Percentiles rank a stretch among this genome's conserved stretches.
phyloP scores from a whole-genome alignment of 495 filamentous ascomycete genomes.

The Penicillium canariense region DNA sequence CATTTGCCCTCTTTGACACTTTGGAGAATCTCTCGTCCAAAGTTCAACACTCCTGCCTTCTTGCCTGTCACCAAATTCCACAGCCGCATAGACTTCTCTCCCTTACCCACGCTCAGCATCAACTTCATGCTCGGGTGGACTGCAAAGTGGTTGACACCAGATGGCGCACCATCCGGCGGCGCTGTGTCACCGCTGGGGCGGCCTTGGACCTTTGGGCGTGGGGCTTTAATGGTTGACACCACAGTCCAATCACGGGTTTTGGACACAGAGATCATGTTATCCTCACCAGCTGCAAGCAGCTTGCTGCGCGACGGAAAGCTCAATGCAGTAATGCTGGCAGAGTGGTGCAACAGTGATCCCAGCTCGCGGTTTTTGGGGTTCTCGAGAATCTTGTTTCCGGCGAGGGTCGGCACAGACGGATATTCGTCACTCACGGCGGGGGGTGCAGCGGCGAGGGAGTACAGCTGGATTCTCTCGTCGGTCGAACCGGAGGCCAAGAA shows the following conservation, averaged over 20 bases:
- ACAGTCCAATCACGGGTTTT: slow-evolving; percentile 86
- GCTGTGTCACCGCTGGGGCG: slow-evolving; percentile 90
- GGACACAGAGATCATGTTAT: slow-evolving; percentile 83
- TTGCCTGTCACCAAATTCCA: slow-evolving; percentile 98
- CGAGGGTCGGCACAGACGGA: slow-evolving; percentile 55
- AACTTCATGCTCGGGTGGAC: slow-evolving; percentile 95
- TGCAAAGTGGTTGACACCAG: slow-evolving; percentile 93
- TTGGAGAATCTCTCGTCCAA: slow-evolving; percentile 62
- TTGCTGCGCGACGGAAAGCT: slow-evolving; percentile 85
- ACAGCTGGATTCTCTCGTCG: slow-evolving; percentile 93
- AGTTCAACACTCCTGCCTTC: slow-evolving; percentile 89
- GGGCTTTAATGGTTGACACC: slow-evolving; percentile 86
- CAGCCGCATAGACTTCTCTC: slow-evolving; percentile 85
- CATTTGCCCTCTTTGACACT: slow-evolving; percentile 73
- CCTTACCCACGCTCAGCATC: slow-evolving; percentile 84
- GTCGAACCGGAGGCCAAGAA: slow-evolving; percentile 86
- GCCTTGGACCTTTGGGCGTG: slow-evolving; percentile 76
- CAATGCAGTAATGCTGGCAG: slow-evolving; percentile 71
- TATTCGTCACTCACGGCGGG: slow-evolving; percentile 43
- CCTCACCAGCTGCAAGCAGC: slow-evolving; percentile 77
- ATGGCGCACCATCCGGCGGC: slow-evolving; percentile 72
- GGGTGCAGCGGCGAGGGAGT: slow-evolving; percentile 77
- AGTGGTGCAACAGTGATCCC: slow-evolving; percentile 82
- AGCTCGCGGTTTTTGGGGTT: slow-evolving; percentile 86
- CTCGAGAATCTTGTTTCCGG: slow-evolving; percentile 67